Evolutionary conservation across 2,329 filamentous ascomycete genomes (phyloP).

Genomic region (Calonectria montana): DNA sequence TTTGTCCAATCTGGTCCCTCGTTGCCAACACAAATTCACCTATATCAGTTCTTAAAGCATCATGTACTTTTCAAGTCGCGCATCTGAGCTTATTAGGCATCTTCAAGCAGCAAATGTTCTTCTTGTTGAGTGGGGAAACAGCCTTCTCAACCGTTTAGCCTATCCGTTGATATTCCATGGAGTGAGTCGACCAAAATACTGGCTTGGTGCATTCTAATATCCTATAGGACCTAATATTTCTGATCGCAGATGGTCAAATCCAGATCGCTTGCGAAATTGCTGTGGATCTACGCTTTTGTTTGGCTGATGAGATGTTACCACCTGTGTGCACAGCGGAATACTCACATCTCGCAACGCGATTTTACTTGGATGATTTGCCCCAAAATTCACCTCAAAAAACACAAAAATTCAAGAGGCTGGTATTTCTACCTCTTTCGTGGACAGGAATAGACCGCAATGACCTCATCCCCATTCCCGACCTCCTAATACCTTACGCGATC

Average conservation of each 20-base stretch:
- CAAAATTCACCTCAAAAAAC: background rate
- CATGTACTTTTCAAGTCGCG: background rate
- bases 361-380: background rate
- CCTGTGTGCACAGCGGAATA: constrained; percentile 4
- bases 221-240: constrained; percentile 11
- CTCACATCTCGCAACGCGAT: background rate
- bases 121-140: constrained; percentile 14
- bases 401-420: background rate
- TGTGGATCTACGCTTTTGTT: background rate
- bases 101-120: background rate
- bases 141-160: background rate
- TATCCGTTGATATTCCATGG: constrained; percentile 1
- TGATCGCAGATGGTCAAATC: constrained; percentile 8
- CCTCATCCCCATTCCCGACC: background rate
- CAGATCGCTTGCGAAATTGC: background rate
- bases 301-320: background rate
- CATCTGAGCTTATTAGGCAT: background rate
- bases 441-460: background rate
- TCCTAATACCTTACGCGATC: background rate
- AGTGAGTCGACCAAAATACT: background rate
- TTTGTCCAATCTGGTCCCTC: background rate
- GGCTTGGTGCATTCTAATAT: background rate
- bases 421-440: constrained; percentile 11
- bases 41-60: background rate
- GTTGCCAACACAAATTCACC: background rate